phyloP scores from a whole-genome alignment of 306 rosid genomes.

The Cicer bijugum region DNA sequence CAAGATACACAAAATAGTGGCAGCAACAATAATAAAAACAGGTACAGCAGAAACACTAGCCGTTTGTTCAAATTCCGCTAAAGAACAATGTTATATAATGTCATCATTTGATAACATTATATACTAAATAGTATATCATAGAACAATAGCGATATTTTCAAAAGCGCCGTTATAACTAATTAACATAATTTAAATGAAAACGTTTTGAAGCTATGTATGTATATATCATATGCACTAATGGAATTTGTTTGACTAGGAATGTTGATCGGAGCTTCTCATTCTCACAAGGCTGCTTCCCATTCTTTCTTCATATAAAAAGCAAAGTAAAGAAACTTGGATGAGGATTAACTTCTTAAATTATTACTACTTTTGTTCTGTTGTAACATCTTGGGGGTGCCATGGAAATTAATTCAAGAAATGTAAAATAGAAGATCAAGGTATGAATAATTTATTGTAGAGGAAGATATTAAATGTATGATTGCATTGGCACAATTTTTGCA shows the following conservation, averaged over 20 bases:
- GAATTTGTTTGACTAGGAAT: constrained; percentile 46
- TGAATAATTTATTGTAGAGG: neutral
- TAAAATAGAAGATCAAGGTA: constrained; percentile 13
- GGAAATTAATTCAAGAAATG: neutral
- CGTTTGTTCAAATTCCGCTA: no score
- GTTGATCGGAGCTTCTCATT: constrained; percentile 44
- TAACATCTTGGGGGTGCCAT: neutral
- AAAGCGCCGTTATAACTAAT: neutral
- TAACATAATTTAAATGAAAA: neutral
- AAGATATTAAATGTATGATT: no score
- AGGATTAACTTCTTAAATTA: constrained; percentile 34
- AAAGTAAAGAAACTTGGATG: constrained; percentile 47
- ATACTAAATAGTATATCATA: no score
- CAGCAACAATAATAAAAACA: constrained; percentile 39
- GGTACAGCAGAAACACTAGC: constrained; percentile 37
- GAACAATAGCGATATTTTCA: no score
- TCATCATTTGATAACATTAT: no score
- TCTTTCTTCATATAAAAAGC: constrained; percentile 48
- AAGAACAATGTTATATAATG: no score
- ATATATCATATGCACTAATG: constrained; percentile 4
- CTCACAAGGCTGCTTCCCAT: constrained; percentile 65
- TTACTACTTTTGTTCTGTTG: constrained; percentile 5
- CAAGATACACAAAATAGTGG: constrained; percentile 4
- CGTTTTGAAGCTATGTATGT: neutral
- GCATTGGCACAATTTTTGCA: no score